Base-by-base conservation (phyloP, 2,329 filamentous ascomycete genomes). In the Microsporum canis region DNA sequence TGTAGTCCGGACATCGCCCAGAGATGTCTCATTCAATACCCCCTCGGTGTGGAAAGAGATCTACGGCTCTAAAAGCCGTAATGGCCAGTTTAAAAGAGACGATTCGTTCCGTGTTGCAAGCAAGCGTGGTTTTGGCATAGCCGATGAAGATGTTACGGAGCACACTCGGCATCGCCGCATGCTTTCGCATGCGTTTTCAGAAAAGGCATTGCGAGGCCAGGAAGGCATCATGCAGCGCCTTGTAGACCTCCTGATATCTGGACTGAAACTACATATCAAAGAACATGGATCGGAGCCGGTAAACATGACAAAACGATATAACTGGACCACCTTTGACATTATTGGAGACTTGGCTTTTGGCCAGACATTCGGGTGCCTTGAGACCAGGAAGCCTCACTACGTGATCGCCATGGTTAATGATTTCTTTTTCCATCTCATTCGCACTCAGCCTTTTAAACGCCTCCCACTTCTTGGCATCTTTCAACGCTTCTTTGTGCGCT, bases 271-370 rank as follows among this genome's bases (percentile, higher is more conserved):
- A 12, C 36, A 60, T 17, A 5, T 23, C 6, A 27, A 31, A 14
- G 31, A 55, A 27, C 23, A 33, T 17, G 17, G 29, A n/a, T 12
- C 45, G n/a, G 53, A 41, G n/a, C n/a, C 38, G 7, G 63, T 72
- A 7, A 65, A 75, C 45, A 65, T 76, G 59, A 65, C 63, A 3
- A 64, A 66, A 5, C 77, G 72, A 70, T 69, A 68, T 51, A 73
- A 73, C 31, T 74, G 33, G 27, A 23, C 43, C 29, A 53, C 71
- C 1, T 77, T 77, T 58, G 74, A 78, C 59, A 69, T 77, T 17
- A 71, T 77, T 45, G 74, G 74, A 0, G 73, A 77, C 36, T 60
- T 78, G 0, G 67, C 71, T 0, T 77, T 77, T 56, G 75, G 75
- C 0, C 71, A 76, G 38, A 61, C 69, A 0, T 78, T 78, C 62